Percentiles rank a stretch among this genome's conserved stretches.
Evolutionary conservation across 2,329 filamentous ascomycete species (phyloP).

Genomic region (Lachnellula subtilissima): DNA sequence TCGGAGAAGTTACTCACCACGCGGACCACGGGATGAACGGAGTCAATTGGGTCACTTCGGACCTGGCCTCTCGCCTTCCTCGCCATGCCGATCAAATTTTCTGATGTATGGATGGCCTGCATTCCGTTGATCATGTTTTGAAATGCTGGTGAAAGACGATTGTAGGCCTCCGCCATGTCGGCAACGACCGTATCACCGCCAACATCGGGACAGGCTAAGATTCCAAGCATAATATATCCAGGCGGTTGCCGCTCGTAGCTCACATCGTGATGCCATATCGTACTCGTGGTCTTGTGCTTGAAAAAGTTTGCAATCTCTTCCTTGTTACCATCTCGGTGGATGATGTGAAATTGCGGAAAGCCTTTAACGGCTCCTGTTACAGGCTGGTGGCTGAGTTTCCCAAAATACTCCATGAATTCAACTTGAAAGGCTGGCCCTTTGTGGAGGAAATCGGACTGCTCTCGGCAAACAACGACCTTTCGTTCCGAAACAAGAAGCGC

Average conservation of each 20-base stretch:
- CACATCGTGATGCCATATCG: constrained; percentile 65
- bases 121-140: constrained; percentile 49
- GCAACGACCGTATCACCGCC: constrained; percentile 72
- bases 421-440: constrained; percentile 59
- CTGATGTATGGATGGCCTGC: constrained; percentile 58
- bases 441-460: constrained; percentile 43
- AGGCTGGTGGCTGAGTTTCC: constrained; percentile 63
- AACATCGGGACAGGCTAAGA: constrained; percentile 45
- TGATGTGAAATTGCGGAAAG: constrained; percentile 58
- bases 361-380: constrained; percentile 62
- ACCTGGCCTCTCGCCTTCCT: constrained; percentile 54
- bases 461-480: constrained; percentile 46
- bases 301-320: constrained; percentile 54
- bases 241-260: constrained; percentile 68
- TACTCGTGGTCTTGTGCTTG: constrained; percentile 57
- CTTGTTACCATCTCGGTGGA: constrained; percentile 60
- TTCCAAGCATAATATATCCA: constrained; percentile 58
- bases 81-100: constrained; percentile 51
- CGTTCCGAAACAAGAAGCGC: constrained; percentile 39
- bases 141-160: constrained; percentile 33
- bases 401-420: constrained; percentile 56
- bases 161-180: constrained; percentile 62
- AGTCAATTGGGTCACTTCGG: constrained; percentile 57
- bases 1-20: constrained; percentile 32
- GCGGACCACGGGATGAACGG: constrained; percentile 62